A percentile compares a stretch with the other conserved stretches of the same genome.
Conservation (phyloP, 108 stramenopile genomes). For the Pseudonitzschia delicatissima region DNA sequence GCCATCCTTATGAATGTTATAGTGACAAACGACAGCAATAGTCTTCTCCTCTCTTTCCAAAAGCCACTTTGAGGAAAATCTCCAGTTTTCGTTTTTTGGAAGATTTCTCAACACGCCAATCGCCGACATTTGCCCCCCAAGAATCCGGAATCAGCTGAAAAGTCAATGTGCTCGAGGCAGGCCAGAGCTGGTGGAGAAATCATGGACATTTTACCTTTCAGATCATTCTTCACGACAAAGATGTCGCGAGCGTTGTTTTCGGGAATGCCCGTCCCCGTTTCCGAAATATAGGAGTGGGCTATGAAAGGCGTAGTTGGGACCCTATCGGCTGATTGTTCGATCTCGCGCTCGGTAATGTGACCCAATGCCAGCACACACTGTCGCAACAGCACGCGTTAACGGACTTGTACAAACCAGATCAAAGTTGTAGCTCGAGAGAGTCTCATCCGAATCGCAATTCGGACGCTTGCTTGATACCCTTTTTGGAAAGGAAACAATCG, state of each 20-base stretch:
- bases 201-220: background rate
- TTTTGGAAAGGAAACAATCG: background rate
- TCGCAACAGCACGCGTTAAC: background rate
- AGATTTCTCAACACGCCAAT: no score
- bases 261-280: background rate
- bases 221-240: background rate
- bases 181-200: background rate
- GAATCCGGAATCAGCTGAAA: background rate
- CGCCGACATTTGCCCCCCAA: background rate
- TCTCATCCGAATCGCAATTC: background rate
- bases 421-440: background rate
- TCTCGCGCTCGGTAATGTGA: background rate
- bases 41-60: background rate
- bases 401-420: background rate
- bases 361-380: background rate
- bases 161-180: background rate
- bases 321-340: background rate
- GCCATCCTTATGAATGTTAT: background rate
- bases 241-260: background rate
- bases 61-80: background rate
- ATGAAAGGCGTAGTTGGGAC: background rate
- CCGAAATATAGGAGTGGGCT: background rate
- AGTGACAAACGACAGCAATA: constrained; percentile 1
- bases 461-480: background rate
- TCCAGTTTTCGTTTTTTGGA: background rate